A percentile compares a stretch with the other conserved stretches of the same genome.
These are phyloP conservation scores for Fusarium musae DNA, from an alignment of 2,329 filamentous ascomycete species.

Conservation along the genomic window DNA sequence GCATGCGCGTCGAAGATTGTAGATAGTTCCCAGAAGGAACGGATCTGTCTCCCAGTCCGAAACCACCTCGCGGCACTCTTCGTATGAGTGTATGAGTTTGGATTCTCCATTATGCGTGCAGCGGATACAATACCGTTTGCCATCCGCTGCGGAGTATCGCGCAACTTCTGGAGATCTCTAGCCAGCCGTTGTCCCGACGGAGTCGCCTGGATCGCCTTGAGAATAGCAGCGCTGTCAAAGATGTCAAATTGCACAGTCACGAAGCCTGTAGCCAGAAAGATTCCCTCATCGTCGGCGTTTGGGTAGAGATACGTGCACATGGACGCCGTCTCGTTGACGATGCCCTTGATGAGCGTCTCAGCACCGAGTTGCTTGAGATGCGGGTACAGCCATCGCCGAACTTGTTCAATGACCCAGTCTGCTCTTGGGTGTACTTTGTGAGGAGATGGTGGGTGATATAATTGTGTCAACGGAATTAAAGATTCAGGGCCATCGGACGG, in stretches of 20 bases:
- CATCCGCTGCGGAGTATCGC: fast-evolving
- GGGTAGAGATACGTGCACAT: neutral
- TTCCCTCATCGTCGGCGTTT: neutral
- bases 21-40: fast-evolving
- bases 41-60: neutral
- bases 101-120: neutral
- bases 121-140: fast-evolving
- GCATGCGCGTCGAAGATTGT: neutral
- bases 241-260: neutral
- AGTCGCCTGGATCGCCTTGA: neutral
- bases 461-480: fast-evolving
- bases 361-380: neutral
- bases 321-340: neutral
- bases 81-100: fast-evolving
- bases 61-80: fast-evolving
- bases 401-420: neutral
- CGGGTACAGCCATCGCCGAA: neutral
- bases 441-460: neutral
- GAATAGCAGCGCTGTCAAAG: neutral
- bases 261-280: neutral
- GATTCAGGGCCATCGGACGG: fast-evolving
- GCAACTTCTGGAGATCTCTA: neutral
- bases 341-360: neutral
- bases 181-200: fast-evolving
- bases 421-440: neutral